Evolutionary conservation across 2,329 filamentous ascomycete genomes (phyloP).

Genomic region (Penicillium sp.): DNA sequence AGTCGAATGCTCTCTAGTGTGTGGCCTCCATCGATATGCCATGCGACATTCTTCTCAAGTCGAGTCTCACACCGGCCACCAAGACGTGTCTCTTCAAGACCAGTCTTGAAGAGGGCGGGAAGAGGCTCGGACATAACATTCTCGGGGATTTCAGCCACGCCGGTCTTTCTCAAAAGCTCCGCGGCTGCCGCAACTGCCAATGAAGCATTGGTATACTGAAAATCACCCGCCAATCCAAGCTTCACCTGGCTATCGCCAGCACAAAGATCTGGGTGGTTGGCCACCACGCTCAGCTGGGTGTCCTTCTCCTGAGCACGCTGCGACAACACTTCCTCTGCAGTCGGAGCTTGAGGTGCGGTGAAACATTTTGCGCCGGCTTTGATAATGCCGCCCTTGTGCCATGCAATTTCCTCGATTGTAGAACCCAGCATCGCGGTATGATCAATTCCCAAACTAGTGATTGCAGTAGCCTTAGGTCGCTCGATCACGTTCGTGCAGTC

Average conservation of each 20-base stretch:
- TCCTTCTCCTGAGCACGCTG: conserved; percentile 50
- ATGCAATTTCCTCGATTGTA: conserved; percentile 75
- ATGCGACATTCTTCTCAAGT: conserved; percentile 53
- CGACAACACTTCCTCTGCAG: conserved; percentile 52
- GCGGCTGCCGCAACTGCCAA: conserved; percentile 50
- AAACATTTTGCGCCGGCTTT: conserved; percentile 61
- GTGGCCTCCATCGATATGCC: conserved; percentile 85
- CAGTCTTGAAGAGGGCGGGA: conserved; percentile 57
- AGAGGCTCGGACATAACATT: conserved; percentile 43
- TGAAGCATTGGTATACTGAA: conserved; percentile 59
- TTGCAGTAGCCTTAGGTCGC: conserved; percentile 62
- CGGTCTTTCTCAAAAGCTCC: conserved; percentile 37
- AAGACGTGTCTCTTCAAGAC: conserved; percentile 61
- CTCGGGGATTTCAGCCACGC: conserved; percentile 33
- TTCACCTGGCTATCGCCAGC: conserved; percentile 41
- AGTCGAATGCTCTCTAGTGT: conserved; percentile 75
- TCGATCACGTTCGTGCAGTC: conserved; percentile 84
- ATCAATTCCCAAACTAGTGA: conserved; percentile 79
- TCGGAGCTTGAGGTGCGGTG: conserved; percentile 53
- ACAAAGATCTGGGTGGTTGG: conserved; percentile 43
- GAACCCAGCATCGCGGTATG: conserved; percentile 74
- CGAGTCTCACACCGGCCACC: conserved; percentile 73
- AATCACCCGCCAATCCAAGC: conserved; percentile 56
- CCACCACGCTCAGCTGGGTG: conserved; percentile 46
- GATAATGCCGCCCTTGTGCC: conserved; percentile 88